These are phyloP conservation scores for Geotrichum macrosporum DNA, from an alignment of 1,139 yeast species.

Conservation along the genomic window DNA sequence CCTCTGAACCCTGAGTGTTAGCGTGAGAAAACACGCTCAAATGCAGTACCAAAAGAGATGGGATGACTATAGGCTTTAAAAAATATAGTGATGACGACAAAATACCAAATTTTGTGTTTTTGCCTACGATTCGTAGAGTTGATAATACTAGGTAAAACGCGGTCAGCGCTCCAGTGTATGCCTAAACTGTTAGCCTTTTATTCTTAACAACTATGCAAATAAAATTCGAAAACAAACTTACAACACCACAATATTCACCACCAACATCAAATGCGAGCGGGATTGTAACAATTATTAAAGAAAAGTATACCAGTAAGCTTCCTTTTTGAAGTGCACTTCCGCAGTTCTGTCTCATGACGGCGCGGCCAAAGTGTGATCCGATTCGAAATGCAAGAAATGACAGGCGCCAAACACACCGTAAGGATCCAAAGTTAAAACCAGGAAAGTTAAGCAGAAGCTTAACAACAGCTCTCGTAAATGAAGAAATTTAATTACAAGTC, in stretches of 20 bases:
- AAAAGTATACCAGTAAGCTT: conserved; percentile 40
- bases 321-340: conserved; percentile 26
- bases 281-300: conserved; percentile 71
- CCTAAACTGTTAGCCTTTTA: conserved; percentile 26
- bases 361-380: conserved; percentile 2
- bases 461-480: not conserved
- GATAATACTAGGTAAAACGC: conserved; percentile 66
- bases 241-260: conserved; percentile 79
- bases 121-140: conserved; percentile 57
- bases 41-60: conserved; percentile 72
- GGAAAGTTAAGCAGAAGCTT: not conserved
- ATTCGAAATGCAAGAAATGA: not conserved
- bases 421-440: not conserved
- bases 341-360: conserved; percentile 3
- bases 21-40: conserved; percentile 50
- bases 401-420: not conserved
- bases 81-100: conserved; percentile 63
- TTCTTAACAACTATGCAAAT: not conserved
- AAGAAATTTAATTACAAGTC: too few relatives aligned
- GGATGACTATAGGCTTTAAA: conserved; percentile 75
- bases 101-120: conserved; percentile 45
- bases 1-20: conserved; percentile 26
- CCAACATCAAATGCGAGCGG: conserved; percentile 96
- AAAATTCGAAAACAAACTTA: conserved; percentile 9
- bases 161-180: conserved; percentile 75